phyloP scores from a whole-genome alignment of 176 grass and related monocot genomes.

The Guadua angustifolia region DNA sequence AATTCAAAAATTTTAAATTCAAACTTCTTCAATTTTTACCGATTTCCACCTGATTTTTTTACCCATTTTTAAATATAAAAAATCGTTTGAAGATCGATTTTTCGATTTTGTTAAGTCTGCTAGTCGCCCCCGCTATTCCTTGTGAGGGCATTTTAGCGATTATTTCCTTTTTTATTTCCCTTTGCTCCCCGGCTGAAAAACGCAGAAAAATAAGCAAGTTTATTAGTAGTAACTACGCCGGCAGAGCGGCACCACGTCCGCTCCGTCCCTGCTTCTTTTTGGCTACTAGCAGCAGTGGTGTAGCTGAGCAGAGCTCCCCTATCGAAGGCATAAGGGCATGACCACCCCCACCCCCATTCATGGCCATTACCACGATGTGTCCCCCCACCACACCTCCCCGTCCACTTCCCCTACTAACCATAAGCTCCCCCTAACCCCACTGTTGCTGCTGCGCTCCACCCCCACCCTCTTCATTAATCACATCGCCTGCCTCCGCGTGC shows the following conservation, averaged over 20 bases:
- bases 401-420: neutral
- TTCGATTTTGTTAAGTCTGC: no score
- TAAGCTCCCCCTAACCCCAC: neutral
- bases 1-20: no score
- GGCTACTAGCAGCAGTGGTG: neutral
- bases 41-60: no score
- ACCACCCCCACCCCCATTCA: constrained; percentile 11
- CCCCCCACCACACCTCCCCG: constrained; percentile 46
- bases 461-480: constrained; percentile 36
- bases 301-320: neutral
- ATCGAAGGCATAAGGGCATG: neutral
- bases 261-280: neutral
- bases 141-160: no score
- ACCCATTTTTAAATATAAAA: no score
- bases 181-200: no score
- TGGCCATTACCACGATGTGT: constrained; percentile 54
- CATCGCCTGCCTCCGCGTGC: neutral
- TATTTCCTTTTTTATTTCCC: no score
- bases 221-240: no score
- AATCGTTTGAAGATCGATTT: no score
- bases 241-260: neutral
- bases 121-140: no score
- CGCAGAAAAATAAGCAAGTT: no score
- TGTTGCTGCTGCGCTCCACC: neutral
- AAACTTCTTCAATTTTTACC: no score